Conservation (phyloP, 345 rosid species). For the Hypericum perforatum region DNA sequence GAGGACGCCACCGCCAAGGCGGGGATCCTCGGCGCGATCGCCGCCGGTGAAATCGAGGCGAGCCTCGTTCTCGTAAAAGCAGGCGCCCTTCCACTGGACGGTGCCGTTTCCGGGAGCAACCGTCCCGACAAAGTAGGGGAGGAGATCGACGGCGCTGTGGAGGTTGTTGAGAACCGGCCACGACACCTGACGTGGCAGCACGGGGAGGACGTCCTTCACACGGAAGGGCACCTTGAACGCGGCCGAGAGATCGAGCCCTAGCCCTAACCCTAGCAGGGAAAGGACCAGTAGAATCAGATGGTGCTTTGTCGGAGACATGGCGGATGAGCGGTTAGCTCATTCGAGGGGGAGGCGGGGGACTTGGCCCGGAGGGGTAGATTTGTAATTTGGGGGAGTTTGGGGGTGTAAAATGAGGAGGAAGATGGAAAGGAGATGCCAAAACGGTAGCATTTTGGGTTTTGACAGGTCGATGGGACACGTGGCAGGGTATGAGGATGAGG, state of each 20-base stretch:
- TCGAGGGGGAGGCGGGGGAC: too few species aligned
- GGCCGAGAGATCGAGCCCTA: conserved; percentile 12
- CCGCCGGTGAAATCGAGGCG: conserved; percentile 50
- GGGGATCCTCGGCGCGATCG: conserved; percentile 38
- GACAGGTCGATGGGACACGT: too few species aligned
- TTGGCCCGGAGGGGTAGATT: too few species aligned
- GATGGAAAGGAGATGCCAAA: too few species aligned
- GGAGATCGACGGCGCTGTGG: conserved; percentile 79
- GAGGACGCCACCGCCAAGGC: conserved; percentile 79
- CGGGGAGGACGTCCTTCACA: conserved; percentile 72
- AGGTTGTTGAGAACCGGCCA: conserved; percentile 84
- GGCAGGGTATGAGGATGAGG: too few species aligned
- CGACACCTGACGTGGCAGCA: conserved; percentile 74
- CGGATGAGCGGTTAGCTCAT: too few species aligned
- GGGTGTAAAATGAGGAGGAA: too few species aligned
- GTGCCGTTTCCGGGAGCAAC: conserved; percentile 52
- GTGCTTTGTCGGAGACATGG: too few species aligned
- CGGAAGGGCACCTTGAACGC: conserved; percentile 64
- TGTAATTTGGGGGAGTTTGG: too few species aligned
- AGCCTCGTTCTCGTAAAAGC: conserved; percentile 81
- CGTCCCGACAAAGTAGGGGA: conserved; percentile 80
- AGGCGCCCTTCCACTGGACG: conserved; percentile 78
- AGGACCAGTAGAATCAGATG: too few species aligned
- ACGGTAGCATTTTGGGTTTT: too few species aligned
- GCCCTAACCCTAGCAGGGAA: conserved; percentile 14